phyloP scores from a whole-genome alignment of 192 early-diverging fungal genomes.

The Podila minutissima region DNA sequence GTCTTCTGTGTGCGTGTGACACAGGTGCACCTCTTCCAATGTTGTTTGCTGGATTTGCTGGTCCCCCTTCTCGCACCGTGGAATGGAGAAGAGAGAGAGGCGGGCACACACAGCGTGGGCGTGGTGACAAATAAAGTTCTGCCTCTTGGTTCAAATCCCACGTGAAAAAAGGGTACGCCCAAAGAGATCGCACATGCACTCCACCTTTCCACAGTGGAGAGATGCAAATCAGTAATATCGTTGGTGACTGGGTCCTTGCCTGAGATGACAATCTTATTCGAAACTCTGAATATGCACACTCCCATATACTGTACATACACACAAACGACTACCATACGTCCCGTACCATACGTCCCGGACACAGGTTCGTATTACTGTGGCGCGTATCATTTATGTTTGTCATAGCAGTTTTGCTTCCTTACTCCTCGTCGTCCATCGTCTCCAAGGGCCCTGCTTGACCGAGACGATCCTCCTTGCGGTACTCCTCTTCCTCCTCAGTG shows the following conservation, averaged over 20 bases:
- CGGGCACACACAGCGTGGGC: not conserved
- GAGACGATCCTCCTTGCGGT: constrained; percentile 9
- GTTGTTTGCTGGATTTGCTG: no score
- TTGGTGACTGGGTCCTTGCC: no score
- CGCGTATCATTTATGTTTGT: not conserved
- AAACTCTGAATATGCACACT: no score
- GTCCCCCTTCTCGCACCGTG: no score
- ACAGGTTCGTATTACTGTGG: not conserved
- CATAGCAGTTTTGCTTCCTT: not conserved
- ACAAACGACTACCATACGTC: no score
- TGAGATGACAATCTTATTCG: no score
- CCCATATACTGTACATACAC: no score
- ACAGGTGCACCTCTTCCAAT: no score
- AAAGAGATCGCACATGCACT: no score
- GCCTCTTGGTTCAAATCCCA: not conserved
- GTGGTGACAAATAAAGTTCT: constrained; percentile 1
- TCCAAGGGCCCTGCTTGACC: constrained; percentile 27
- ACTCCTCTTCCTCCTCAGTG: not conserved
- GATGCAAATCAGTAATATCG: not conserved
- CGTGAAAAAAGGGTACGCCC: constrained; percentile 1
- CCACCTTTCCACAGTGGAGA: not conserved
- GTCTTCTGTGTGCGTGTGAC: no score
- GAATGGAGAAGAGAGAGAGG: not conserved
- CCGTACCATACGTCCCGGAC: no score
- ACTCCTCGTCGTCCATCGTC: constrained; percentile 31